phyloP scores from a whole-genome alignment of 805 yeast genomes.

The Candida krabiensis region DNA sequence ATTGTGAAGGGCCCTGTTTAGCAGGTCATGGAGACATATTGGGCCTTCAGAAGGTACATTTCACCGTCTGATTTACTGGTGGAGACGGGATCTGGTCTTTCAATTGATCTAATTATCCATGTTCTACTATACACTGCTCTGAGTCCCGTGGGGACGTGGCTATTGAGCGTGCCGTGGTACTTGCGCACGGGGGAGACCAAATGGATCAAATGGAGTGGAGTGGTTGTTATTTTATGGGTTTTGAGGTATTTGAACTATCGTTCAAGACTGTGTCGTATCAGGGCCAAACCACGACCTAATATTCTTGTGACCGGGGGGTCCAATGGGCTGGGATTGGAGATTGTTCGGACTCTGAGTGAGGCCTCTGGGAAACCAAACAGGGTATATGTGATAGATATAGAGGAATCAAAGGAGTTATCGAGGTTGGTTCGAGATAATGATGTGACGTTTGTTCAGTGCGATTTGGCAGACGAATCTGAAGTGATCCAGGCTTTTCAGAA shows the following conservation, averaged over 20 bases:
- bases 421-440: constrained; percentile 9
- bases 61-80: constrained; percentile 17
- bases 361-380: background rate
- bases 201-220: constrained; percentile 6
- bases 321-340: constrained; percentile 47
- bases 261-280: constrained; percentile 7
- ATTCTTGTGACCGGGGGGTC: constrained; percentile 54
- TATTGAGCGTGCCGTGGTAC: constrained; percentile 7
- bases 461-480: constrained; percentile 15
- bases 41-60: no score
- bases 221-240: constrained; percentile 22
- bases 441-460: constrained; percentile 28
- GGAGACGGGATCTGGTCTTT: constrained; percentile 4
- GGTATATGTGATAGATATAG: constrained; percentile 11
- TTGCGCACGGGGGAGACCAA: constrained; percentile 1
- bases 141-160: constrained; percentile 24
- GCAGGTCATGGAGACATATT: no score
- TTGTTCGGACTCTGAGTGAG: constrained; percentile 29
- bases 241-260: constrained; percentile 17
- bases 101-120: constrained; percentile 21
- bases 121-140: constrained; percentile 12
- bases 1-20: no score
- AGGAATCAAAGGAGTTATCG: constrained; percentile 8
- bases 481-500: constrained; percentile 27
- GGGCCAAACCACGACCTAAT: constrained; percentile 5